Evolutionary conservation across 2,329 filamentous ascomycete genomes (phyloP).

Genomic region (Scedosporium dehoogii): DNA sequence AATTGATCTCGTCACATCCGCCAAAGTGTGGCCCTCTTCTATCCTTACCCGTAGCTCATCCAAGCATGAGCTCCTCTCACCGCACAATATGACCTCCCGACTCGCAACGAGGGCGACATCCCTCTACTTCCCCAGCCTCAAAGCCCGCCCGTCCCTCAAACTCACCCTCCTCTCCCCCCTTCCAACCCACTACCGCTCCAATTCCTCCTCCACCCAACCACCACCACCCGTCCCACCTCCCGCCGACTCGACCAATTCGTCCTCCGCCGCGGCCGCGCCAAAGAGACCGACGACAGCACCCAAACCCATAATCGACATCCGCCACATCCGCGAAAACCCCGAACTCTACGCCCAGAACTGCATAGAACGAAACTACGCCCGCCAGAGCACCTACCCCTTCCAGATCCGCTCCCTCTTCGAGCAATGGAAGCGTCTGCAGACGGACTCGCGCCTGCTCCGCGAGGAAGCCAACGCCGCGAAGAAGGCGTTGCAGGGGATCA

Average conservation of each 20-base stretch:
- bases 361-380: slow-evolving; percentile 69
- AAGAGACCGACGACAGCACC: slow-evolving; percentile 61
- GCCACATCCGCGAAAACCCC: slow-evolving; percentile 80
- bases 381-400: slow-evolving; percentile 41
- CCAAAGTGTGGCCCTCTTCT: too few species aligned
- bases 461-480: slow-evolving; percentile 58
- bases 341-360: slow-evolving; percentile 76
- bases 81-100: too few species aligned
- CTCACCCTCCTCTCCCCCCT: background rate
- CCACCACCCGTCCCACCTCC: background rate
- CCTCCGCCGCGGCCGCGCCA: slow-evolving; percentile 12
- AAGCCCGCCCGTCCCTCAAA: too few species aligned
- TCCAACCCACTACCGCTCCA: background rate
- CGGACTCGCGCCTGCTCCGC: slow-evolving; percentile 48
- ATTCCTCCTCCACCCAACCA: background rate
- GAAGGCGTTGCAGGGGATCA: slow-evolving; percentile 35
- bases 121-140: too few species aligned
- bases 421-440: slow-evolving; percentile 52
- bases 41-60: too few species aligned
- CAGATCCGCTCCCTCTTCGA: slow-evolving; percentile 46
- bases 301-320: slow-evolving; percentile 71
- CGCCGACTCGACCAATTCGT: background rate
- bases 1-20: background rate
- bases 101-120: too few species aligned
- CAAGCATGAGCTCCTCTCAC: too few species aligned